phyloP scores from a whole-genome alignment of 2,329 filamentous ascomycete species.

The Trichoderma koningii region DNA sequence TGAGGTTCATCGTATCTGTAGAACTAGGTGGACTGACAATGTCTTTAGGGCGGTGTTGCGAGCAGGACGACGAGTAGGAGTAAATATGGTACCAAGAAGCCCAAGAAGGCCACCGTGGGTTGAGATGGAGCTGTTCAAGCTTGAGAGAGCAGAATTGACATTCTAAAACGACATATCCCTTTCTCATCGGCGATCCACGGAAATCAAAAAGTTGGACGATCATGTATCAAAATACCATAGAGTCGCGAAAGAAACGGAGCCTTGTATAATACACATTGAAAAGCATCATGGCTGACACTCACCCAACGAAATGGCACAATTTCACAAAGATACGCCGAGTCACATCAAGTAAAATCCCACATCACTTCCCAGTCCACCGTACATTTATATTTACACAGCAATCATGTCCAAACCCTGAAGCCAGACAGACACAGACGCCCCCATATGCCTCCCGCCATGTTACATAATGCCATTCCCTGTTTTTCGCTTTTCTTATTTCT shows the following conservation, averaged over 20 bases:
- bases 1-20: neutral
- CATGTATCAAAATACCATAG: conserved; percentile 25
- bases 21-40: conserved; percentile 27
- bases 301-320: neutral
- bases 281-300: neutral
- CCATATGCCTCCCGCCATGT: conserved; percentile 25
- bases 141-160: neutral
- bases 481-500: conserved; percentile 5
- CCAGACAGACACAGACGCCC: conserved; percentile 28
- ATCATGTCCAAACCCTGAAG: conserved; percentile 27
- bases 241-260: neutral
- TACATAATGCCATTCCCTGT: conserved; percentile 11
- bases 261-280: conserved; percentile 16
- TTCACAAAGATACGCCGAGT: neutral
- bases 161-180: neutral
- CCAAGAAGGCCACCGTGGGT: conserved; percentile 72
- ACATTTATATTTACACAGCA: conserved; percentile 28
- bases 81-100: conserved; percentile 99
- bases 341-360: neutral
- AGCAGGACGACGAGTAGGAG: conserved; percentile 82
- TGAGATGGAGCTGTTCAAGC: conserved; percentile 30
- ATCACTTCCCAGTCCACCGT: conserved; percentile 14
- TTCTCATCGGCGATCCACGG: neutral
- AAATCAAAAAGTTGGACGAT: neutral
- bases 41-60: conserved; percentile 77